A percentile compares a stretch with the other conserved stretches of the same genome.
These are phyloP conservation scores for Paramecium primaurelia DNA, from an alignment of 73 alveolate genomes.

Conservation along the genomic window DNA sequence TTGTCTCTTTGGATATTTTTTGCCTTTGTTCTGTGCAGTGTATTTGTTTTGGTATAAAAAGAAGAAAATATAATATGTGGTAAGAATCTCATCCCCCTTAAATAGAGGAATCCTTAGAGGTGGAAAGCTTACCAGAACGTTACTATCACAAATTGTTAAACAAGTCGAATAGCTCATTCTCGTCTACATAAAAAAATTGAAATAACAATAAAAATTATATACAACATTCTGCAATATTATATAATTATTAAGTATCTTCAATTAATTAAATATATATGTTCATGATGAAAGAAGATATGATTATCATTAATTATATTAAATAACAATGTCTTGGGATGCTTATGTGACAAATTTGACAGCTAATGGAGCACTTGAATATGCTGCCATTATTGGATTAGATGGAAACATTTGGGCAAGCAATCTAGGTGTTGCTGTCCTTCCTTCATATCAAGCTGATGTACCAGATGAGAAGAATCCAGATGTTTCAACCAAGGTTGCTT, in stretches of 20 bases:
- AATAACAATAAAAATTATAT: slow-evolving; percentile 41
- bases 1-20: not conserved
- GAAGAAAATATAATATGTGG: not conserved
- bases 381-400: slow-evolving; percentile 22
- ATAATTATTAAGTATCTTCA: not conserved
- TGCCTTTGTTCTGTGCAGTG: not conserved
- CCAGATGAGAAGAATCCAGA: slow-evolving; percentile 37
- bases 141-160: not conserved
- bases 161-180: not conserved
- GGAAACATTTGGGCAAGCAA: slow-evolving; percentile 46
- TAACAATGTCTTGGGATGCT: slow-evolving; percentile 39
- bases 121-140: not conserved
- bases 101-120: not conserved
- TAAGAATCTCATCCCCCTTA: not conserved
- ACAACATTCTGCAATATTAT: slow-evolving; percentile 56
- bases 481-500: not conserved
- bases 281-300: not conserved
- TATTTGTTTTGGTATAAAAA: not conserved
- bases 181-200: slow-evolving; percentile 68
- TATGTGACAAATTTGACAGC: slow-evolving; percentile 35
- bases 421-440: not conserved
- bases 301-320: not conserved
- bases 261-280: not conserved
- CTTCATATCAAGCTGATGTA: not conserved
- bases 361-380: slow-evolving; percentile 15